Evolutionary conservation across 1,284 basidiomycete genomes (phyloP).

Genomic region (Trametes hirsuta): DNA sequence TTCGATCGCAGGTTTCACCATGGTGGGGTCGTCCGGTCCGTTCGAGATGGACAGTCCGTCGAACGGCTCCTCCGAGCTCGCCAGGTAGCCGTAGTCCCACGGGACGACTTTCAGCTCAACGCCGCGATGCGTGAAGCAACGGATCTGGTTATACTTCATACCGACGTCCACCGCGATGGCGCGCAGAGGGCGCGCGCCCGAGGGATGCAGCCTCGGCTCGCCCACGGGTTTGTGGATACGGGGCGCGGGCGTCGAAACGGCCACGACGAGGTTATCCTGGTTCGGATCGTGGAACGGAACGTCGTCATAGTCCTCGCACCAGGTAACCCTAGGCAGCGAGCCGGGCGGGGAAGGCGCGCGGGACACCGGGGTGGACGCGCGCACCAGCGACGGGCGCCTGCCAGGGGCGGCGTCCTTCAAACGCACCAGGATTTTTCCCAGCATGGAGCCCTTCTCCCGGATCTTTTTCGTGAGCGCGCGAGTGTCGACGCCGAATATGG

Average conservation of each 20-base stretch:
- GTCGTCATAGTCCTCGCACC: conserved; percentile 84
- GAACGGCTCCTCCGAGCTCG: conserved; percentile 76
- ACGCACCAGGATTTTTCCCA: conserved; percentile 80
- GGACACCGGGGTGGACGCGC: conserved; percentile 48
- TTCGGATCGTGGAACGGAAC: conserved; percentile 92
- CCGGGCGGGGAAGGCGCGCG: conserved; percentile 57
- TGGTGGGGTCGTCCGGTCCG: conserved; percentile 96
- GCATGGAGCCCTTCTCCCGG: conserved; percentile 92
- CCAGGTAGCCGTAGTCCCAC: conserved; percentile 93
- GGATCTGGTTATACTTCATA: conserved; percentile 99
- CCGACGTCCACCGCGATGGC: conserved; percentile 95
- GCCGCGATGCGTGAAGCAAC: conserved; percentile 93
- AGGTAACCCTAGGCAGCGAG: conserved; percentile 37
- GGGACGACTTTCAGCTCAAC: conserved; percentile 97
- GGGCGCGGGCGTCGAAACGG: conserved; percentile 79
- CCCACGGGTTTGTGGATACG: conserved; percentile 70
- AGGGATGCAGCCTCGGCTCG: conserved; percentile 74
- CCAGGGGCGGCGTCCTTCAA: conserved; percentile 45
- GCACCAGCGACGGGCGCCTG: conserved; percentile 21
- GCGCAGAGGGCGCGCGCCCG: conserved; percentile 76
- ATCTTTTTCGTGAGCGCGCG: conserved; percentile 97
- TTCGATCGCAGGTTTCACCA: conserved; percentile 75
- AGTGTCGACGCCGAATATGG: conserved; percentile 96
- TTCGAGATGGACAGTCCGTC: conserved; percentile 98
- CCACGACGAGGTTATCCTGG: conserved; percentile 86